Percentiles rank a stretch among this genome's conserved stretches.
phyloP scores from a whole-genome alignment of 768 basidiomycete species.

The Termitomyces sp. region DNA sequence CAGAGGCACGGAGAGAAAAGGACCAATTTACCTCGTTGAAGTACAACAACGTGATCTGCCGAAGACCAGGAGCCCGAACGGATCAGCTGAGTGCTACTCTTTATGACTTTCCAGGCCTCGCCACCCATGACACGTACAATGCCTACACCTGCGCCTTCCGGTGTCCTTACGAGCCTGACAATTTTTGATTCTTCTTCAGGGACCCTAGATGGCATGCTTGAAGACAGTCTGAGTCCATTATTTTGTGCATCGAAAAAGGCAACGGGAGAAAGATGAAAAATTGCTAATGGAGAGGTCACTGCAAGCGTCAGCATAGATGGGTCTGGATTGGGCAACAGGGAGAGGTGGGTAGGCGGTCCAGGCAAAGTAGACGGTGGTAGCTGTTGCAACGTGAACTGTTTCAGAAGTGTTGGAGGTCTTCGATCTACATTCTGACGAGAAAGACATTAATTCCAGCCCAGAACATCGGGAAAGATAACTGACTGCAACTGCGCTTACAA shows the following conservation, averaged over 20 bases:
- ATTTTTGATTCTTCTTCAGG: conserved; percentile 51
- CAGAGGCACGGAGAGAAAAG: not conserved
- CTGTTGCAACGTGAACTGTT: conserved; percentile 71
- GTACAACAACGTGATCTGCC: conserved; percentile 66
- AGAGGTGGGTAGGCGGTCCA: conserved; percentile 45
- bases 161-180: conserved; percentile 66
- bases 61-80: conserved; percentile 49
- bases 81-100: conserved; percentile 43
- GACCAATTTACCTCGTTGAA: conserved; percentile 53
- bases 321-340: conserved; percentile 47
- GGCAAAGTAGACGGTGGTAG: conserved; percentile 48
- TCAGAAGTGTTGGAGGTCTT: conserved; percentile 79
- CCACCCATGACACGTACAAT: conserved; percentile 56
- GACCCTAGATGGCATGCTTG: conserved; percentile 34
- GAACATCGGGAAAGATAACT: conserved; percentile 23
- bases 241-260: conserved; percentile 60
- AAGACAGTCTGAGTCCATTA: conserved; percentile 45
- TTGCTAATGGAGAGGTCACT: conserved; percentile 61
- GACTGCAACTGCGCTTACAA: conserved; percentile 72
- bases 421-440: conserved; percentile 76
- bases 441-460: not conserved
- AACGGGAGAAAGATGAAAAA: conserved; percentile 53
- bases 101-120: conserved; percentile 58
- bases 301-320: conserved; percentile 50
- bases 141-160: conserved; percentile 73